Evolutionary conservation across 2,329 filamentous ascomycete genomes (phyloP), one percentile per base, ranked within the genome.

Genomic region (Diaporthe citri): DNA sequence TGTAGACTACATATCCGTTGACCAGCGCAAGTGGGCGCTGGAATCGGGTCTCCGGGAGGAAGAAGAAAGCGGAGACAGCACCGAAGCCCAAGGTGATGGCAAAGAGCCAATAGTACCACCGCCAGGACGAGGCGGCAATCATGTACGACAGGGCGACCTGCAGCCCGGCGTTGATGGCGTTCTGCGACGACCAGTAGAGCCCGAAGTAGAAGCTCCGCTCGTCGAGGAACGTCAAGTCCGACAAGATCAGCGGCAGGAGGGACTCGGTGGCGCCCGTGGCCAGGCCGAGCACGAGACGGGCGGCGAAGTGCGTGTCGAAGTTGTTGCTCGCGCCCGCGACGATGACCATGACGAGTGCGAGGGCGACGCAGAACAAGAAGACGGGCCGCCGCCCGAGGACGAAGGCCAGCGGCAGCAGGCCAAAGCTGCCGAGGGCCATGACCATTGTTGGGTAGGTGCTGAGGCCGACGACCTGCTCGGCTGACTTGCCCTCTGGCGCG

Each of bases 21-120:
- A 69, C 55, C 46, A 74, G 66, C 34, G 66, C 25, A 20, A 36
- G 46, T n/a, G 73, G 73, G 52, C 73, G n/a, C 12, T 69, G 36
- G 56, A 74, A 60, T 22, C 57, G 22, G 3, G 57, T 60, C 22
- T 60, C 57, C 0, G 36, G 57, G 1, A 60, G 57, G n/a, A 60
- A 60, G 12, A 41, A 41, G 6, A 60, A 60, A 5, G 34, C 57
- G 0, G 57, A 17, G 34, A 41, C 22, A 9, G 7, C 36, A 10
- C 57, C 36, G 12, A 60, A n/a, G 5, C 57, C 34, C 22, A 60
- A 4, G 0, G 57, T 60, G 36, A 41, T 31, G 36, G 57, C 57
- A 6, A 60, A 60, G 36, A 60, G 34, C 57, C 57, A 60, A n/a
- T 60, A 60, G 1, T 41, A 60, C 57, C 57, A 60, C 22, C 57